Conservation (phyloP, 2,329 filamentous ascomycete genomes). For the Teratosphaeria pseudoeucalypti region DNA sequence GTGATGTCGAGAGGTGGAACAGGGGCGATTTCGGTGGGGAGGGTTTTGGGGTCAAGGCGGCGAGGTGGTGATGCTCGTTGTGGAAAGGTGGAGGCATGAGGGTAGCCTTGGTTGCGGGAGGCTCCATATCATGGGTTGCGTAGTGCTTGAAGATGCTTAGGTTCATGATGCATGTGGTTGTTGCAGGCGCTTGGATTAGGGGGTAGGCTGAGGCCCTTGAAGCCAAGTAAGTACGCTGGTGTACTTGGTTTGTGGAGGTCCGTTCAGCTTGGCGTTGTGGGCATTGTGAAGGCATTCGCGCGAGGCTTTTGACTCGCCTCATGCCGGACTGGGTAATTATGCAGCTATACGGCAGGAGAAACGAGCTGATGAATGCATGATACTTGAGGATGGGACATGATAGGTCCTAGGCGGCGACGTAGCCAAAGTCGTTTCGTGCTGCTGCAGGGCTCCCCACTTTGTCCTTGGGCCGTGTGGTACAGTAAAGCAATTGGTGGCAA, state of each 20-base stretch:
- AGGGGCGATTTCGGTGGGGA: slow-evolving; percentile 24
- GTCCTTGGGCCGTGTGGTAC: background rate
- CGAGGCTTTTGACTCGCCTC: background rate
- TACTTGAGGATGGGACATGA: background rate
- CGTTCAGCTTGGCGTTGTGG: background rate
- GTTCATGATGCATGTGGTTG: background rate
- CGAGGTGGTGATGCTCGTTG: slow-evolving; percentile 17
- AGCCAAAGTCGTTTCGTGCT: background rate
- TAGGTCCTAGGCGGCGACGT: background rate
- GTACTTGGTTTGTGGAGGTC: background rate
- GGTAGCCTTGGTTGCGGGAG: too few species aligned
- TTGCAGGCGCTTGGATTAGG: too few species aligned
- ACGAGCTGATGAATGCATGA: background rate
- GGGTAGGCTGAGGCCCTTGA: too few species aligned
- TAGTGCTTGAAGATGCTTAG: background rate
- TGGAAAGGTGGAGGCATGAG: too few species aligned
- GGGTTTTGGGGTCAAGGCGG: slow-evolving; percentile 18
- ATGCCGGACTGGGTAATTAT: background rate
- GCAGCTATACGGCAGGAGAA: background rate
- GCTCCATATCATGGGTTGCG: too few species aligned
- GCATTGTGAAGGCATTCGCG: background rate
- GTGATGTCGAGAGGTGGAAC: slow-evolving; percentile 25
- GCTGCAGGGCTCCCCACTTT: background rate
- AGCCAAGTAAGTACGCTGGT: too few species aligned
- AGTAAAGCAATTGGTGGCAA: too few species aligned